Base-by-base conservation (phyloP, 1,284 basidiomycete genomes). In the Tilletia setariae region DNA sequence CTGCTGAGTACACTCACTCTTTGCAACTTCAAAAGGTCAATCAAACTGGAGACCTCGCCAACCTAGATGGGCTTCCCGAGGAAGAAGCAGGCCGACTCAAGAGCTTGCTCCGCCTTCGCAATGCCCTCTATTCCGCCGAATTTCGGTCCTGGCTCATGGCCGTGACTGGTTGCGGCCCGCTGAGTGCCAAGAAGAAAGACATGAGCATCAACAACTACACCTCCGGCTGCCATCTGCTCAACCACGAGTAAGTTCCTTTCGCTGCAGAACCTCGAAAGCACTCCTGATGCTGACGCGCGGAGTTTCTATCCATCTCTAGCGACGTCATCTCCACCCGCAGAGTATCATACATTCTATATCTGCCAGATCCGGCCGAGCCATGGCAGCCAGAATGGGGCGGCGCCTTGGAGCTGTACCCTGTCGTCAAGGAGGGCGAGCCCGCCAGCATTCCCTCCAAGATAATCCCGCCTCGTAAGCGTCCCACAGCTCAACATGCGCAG, bases 281-380 rank as follows among this genome's bases (percentile, higher is more conserved):
- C 47, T 42, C n/a, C n/a, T n/a, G 11, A 6, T 42, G 21, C 30
- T 56, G 21, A n/a, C 23, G 44, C 1, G 49, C 40, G 30, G 6
- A 53, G 21, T 40, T n/a, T 42, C n/a, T 69, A 16, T 63, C 19
- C 28, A 15, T 19, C 16, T 49, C 28, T 40, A 94, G 97, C 88
- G 95, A 98, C 84, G 94, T 96, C 47, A 98, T 98, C 82, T 94
- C 94, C 66, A 89, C 93, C 2, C 91, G 95, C 44, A 88, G 94
- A 65, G 91, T 98, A 66, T 96, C 93, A 0, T 98, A 95, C 85
- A 97, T 98, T 83, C 90, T 98, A 65, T 98, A 98, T 85, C 91
- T 98, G 85, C 94, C 95, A 28, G 88, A 95, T 72, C 93, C 90
- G 35, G 84, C 89, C 30, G 84, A 86, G 73, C 84, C 84, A 30